Evolutionary conservation across 2,329 filamentous ascomycete species (phyloP).

Genomic region (Pseudodiploospora longispora): DNA sequence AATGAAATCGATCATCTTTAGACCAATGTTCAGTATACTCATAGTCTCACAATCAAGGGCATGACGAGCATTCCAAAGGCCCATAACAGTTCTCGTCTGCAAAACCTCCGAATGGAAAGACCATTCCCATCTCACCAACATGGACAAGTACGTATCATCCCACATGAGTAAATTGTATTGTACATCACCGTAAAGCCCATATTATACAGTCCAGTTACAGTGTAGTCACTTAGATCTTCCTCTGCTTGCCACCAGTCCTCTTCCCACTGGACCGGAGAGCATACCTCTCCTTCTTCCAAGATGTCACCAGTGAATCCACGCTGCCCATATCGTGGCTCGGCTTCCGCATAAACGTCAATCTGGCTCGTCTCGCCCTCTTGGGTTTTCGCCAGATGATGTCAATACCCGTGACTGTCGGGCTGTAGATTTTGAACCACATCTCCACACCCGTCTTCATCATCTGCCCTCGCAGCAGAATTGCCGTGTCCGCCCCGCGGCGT

Average conservation of each 20-base stretch:
- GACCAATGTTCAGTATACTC: too few species aligned
- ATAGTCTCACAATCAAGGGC: too few species aligned
- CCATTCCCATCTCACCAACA: too few species aligned
- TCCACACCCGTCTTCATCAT: slow-evolving; percentile 83
- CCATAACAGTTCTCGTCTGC: too few species aligned
- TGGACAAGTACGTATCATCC: too few species aligned
- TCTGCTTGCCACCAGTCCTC: slow-evolving; percentile 15
- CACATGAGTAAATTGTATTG: too few species aligned
- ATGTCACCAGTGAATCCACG: slow-evolving; percentile 67
- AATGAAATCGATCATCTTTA: too few species aligned
- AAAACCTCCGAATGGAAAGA: too few species aligned
- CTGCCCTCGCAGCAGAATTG: slow-evolving; percentile 77
- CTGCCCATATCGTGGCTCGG: slow-evolving; percentile 80
- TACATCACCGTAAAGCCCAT: too few species aligned
- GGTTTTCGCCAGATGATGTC: slow-evolving; percentile 83
- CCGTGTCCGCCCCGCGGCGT: slow-evolving; percentile 79
- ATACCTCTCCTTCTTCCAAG: slow-evolving; percentile 39
- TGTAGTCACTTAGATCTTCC: not conserved
- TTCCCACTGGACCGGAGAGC: slow-evolving; percentile 28
- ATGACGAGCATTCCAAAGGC: too few species aligned
- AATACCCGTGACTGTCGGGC: slow-evolving; percentile 79
- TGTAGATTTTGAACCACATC: slow-evolving; percentile 97
- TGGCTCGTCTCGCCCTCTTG: slow-evolving; percentile 78
- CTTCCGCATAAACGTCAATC: slow-evolving; percentile 86
- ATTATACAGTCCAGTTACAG: too few species aligned